A percentile compares a stretch with the other conserved stretches of the same genome.
Conservation (phyloP, 169 alveolate genomes). For the Miamiensis avidus region DNA sequence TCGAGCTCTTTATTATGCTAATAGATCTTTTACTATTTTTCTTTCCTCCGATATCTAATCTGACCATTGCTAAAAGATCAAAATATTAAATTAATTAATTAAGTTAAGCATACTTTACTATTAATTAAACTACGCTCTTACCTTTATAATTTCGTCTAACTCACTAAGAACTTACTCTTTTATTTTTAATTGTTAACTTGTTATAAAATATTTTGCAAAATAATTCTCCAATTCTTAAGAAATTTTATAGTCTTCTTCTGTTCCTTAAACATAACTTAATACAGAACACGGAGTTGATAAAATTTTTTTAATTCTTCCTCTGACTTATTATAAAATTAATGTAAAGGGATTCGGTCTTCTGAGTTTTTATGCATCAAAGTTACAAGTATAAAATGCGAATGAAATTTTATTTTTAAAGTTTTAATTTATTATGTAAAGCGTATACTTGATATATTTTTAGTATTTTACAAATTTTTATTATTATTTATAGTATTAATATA, state of each 20-base stretch:
- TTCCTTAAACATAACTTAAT: background rate
- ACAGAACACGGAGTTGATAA: background rate
- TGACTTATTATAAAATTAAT: no score
- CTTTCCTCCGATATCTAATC: background rate
- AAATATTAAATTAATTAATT: no score
- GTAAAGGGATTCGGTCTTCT: no score
- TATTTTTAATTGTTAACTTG: background rate
- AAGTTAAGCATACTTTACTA: background rate
- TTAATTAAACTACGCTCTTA: no score
- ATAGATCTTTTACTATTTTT: background rate
- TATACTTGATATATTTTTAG: no score
- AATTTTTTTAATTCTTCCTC: no score
- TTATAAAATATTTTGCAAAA: background rate
- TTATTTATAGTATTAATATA: no score
- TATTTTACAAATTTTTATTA: no score
- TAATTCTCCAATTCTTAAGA: background rate
- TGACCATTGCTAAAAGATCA: background rate
- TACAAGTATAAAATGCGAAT: no score
- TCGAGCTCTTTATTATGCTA: conserved; percentile 20
- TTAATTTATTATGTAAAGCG: no score
- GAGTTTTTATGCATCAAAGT: no score
- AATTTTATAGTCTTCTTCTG: background rate
- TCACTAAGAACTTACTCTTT: background rate
- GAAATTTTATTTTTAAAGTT: no score
- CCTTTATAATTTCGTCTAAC: background rate